Evolutionary conservation across 1,139 yeast genomes (phyloP), one percentile per base, ranked within the genome.

Genomic region (Candida tropicalis): DNA sequence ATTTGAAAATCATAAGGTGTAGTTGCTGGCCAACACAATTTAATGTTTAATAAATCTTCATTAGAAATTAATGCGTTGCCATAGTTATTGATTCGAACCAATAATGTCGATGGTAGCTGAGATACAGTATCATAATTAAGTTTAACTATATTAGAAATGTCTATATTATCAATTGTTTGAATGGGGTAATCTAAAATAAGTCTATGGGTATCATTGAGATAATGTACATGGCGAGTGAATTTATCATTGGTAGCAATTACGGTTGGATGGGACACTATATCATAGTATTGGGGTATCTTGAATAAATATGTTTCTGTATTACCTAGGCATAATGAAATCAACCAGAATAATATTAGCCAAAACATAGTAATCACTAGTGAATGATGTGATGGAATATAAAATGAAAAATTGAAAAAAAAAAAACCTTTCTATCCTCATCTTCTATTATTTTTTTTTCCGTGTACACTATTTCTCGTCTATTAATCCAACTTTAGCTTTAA

Each of bases 11-110:
- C 59, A 40, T 62, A 59, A 2, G 78, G 75, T 11, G 47, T 47
- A 1, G 68, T 70, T 0, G 77, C 75, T 0, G 77, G 76, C 78
- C 78, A 73, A 49, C 77, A 73, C 12, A 72, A 46, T 47, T 73
- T 73, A 24, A 70, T 56, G 44, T 59, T 62, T 26, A 73, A 44
- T 25, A 65, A 42, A 49, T 70, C 75, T 39, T 65, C 59, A 11
- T 72, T 55, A 10, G 45, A 44, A 42, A 55, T 69, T 2, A 64
- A 53, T 5, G 41, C n/a, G 45, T 66, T 58, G 16, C 53, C 47
- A 48, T 69, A 67, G 48, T 71, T 70, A 49, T 71, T 71, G 17
- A 73, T 34, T 33, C 58, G 55, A 10, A 73, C 66, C 5, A 67
- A 52, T 3, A 72, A 43, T 1, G 57, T 56, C 24, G 56, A 43